Conservation (phyloP, 305 asterid genomes). For the Caryopteris hybrid region DNA sequence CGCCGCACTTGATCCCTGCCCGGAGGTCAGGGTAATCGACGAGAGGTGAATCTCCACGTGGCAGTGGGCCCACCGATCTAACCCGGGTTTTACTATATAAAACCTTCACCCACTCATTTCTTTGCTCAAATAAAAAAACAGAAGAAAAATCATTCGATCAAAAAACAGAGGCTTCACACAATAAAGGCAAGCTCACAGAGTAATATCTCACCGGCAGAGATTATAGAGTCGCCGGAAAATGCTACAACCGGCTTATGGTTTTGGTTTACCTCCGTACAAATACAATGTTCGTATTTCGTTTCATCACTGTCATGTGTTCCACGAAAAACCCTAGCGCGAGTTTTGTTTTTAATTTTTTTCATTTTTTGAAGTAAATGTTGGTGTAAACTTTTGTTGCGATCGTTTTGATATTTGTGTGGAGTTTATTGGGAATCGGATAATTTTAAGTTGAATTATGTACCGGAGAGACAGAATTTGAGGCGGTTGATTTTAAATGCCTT, state of each 20-base stretch:
- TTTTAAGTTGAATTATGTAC: conserved; percentile 14
- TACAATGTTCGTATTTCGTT: conserved; percentile 43
- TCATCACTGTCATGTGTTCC: conserved; percentile 65
- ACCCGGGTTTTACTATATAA: conserved; percentile 6
- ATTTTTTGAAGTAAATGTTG: conserved; percentile 3
- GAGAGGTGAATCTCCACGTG: conserved; percentile 31
- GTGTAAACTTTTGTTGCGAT: conserved; percentile 11
- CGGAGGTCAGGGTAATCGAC: conserved; percentile 18
- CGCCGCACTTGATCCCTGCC: conserved; percentile 9
- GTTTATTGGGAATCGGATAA: conserved; percentile 22
- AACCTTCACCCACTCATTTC: conserved; percentile 23
- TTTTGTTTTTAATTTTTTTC: not conserved
- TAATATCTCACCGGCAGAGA: conserved; percentile 21
- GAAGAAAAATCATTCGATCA: not conserved
- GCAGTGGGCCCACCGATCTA: not conserved
- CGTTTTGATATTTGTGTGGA: conserved; percentile 4
- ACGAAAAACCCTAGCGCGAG: conserved; percentile 34
- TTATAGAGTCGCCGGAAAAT: conserved; percentile 50
- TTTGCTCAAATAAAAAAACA: not conserved
- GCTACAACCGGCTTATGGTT: conserved; percentile 31
- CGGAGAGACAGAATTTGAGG: conserved; percentile 1
- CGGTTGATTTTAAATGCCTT: conserved; percentile 4
- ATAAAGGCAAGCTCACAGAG: not conserved
- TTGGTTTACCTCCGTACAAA: conserved; percentile 14
- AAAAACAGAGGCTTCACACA: not conserved